Percentiles rank a stretch among this genome's conserved stretches.
Evolutionary conservation across 192 early-diverging fungal species (phyloP).

Genomic region (Podila verticillata): DNA sequence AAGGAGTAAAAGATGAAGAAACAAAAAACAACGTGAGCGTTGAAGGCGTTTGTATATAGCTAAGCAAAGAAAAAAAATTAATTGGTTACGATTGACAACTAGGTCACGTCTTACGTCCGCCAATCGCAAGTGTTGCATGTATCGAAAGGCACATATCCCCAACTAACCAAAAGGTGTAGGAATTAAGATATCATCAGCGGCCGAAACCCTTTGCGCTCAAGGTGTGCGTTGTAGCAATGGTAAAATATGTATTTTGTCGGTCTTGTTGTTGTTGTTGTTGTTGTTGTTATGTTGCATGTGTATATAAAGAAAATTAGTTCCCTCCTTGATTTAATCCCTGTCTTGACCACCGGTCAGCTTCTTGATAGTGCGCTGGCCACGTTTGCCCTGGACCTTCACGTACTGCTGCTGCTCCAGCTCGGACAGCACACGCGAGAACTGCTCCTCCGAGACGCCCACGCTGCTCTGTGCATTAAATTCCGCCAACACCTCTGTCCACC

Average conservation of each 20-base stretch:
- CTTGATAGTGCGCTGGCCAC: conserved; percentile 46
- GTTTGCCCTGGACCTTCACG: conserved; percentile 48
- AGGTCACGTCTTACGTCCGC: no score
- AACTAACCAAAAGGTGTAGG: no score
- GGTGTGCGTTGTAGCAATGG: no score
- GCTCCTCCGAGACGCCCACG: conserved; percentile 43
- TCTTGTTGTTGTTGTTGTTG: neutral
- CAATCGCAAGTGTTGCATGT: no score
- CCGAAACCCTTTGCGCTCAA: no score
- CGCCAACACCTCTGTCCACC: conserved; percentile 51
- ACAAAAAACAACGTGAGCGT: no score
- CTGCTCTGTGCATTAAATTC: conserved; percentile 60
- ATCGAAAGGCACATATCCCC: no score
- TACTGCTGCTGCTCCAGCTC: conserved; percentile 50
- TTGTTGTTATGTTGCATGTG: neutral
- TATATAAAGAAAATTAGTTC: neutral
- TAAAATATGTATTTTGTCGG: no score
- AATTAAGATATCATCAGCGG: no score
- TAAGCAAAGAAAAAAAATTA: neutral
- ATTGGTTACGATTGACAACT: conserved; percentile 4
- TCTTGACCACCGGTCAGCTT: conserved; percentile 37
- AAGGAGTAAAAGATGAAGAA: no score
- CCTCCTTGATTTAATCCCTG: conserved; percentile 29
- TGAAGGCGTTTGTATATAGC: no score
- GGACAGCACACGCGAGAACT: conserved; percentile 35